A percentile compares a stretch with the other conserved stretches of the same genome.
Evolutionary conservation across 257 asterid genomes (phyloP).

Genomic region (Plectranthus barbatus): DNA sequence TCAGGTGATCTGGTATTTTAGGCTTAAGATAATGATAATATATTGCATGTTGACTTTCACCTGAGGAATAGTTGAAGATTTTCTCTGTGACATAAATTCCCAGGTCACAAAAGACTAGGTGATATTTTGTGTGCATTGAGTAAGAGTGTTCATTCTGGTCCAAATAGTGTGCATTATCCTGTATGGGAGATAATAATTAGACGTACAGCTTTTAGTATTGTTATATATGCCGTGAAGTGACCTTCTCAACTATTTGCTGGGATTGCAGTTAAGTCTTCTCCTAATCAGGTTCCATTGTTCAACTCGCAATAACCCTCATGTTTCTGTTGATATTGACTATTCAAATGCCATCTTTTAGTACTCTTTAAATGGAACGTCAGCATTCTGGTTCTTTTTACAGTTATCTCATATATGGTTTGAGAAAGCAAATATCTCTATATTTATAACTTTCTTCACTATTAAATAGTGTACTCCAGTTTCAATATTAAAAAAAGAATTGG

Average conservation of each 20-base stretch:
- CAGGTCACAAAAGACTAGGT: not conserved
- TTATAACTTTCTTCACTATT: not conserved
- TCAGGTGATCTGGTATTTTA: slow-evolving; percentile 49
- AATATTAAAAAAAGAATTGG: too few relatives aligned
- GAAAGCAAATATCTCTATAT: not conserved
- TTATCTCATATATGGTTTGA: not conserved
- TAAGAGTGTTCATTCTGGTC: slow-evolving; percentile 5
- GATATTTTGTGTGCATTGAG: slow-evolving; percentile 1
- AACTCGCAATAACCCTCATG: not conserved
- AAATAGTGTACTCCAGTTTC: too few relatives aligned
- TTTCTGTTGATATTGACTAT: not conserved
- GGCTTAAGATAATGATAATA: slow-evolving; percentile 1
- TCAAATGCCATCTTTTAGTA: not conserved
- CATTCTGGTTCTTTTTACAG: not conserved
- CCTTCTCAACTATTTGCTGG: slow-evolving; percentile 2
- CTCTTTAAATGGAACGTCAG: not conserved
- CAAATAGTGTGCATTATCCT: not conserved
- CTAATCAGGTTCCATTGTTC: not conserved
- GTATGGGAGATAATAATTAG: not conserved
- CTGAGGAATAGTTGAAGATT: slow-evolving; percentile 4
- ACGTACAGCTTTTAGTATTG: not conserved
- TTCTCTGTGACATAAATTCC: not conserved
- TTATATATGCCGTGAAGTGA: not conserved
- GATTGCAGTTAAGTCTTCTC: not conserved
- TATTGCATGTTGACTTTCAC: not conserved